A percentile compares a stretch with the other conserved stretches of the same genome.
Conservation (phyloP, 768 basidiomycete genomes). For the Flagelloscypha sp. region DNA sequence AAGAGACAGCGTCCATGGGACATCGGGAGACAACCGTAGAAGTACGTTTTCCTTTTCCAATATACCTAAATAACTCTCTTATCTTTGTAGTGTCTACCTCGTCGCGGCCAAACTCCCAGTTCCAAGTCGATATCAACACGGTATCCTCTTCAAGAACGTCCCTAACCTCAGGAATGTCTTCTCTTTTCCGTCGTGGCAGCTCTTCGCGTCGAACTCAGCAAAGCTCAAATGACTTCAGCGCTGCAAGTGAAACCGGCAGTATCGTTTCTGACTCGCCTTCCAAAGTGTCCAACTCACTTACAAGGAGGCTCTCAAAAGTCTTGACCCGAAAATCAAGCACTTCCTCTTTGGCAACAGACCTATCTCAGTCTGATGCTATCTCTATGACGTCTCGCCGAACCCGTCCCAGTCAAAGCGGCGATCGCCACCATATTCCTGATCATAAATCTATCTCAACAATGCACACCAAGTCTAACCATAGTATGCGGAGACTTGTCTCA, state of each 20-base stretch:
- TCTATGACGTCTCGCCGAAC: slow-evolving; percentile 39
- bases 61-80: slow-evolving; percentile 1
- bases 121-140: slow-evolving; percentile 26
- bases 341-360: slow-evolving; percentile 38
- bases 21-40: slow-evolving; percentile 20
- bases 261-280: slow-evolving; percentile 18
- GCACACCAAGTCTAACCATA: too few relatives aligned
- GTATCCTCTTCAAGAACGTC: slow-evolving; percentile 47
- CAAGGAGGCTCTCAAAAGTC: slow-evolving; percentile 18
- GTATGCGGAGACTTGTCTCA: slow-evolving; percentile 33
- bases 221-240: slow-evolving; percentile 34
- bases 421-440: too few relatives aligned
- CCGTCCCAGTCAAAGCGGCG: slow-evolving; percentile 19
- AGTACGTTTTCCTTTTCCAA: slow-evolving; percentile 23
- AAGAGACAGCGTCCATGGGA: slow-evolving; percentile 24
- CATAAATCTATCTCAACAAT: slow-evolving; percentile 26
- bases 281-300: slow-evolving; percentile 6
- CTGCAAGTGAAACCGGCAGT: slow-evolving; percentile 35
- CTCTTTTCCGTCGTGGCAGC: slow-evolving; percentile 45
- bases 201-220: slow-evolving; percentile 15
- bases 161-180: slow-evolving; percentile 41
- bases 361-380: slow-evolving; percentile 31
- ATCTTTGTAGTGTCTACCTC: slow-evolving; percentile 4
- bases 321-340: slow-evolving; percentile 44
- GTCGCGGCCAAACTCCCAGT: slow-evolving; percentile 18